These are phyloP conservation scores for Populus davidiana DNA, from an alignment of 345 rosid species.

Conservation along the genomic window DNA sequence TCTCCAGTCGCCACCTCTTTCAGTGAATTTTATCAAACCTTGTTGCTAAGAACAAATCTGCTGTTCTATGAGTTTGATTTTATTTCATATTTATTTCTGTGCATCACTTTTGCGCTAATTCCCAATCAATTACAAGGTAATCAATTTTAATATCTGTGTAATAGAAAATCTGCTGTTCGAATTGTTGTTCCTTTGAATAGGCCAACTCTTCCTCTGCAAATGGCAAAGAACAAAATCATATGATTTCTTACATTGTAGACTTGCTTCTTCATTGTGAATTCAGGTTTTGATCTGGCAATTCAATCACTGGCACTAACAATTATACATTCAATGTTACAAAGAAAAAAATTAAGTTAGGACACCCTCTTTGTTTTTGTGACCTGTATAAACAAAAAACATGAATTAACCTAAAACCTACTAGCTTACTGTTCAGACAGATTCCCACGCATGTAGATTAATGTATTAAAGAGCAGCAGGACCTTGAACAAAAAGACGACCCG, in stretches of 20 bases:
- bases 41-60: background rate
- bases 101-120: background rate
- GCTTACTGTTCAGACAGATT: constrained; percentile 11
- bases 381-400: background rate
- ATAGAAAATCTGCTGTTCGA: no score
- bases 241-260: background rate
- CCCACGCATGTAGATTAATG: constrained; percentile 2
- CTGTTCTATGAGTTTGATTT: background rate
- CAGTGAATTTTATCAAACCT: background rate
- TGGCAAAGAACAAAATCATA: background rate
- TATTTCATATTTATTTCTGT: background rate
- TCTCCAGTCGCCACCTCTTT: background rate
- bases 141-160: background rate
- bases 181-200: background rate
- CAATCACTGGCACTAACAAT: background rate
- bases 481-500: background rate
- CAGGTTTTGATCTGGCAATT: background rate
- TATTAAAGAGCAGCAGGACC: constrained; percentile 7
- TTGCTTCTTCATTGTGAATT: background rate
- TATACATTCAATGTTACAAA: background rate
- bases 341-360: background rate
- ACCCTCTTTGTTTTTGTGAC: background rate
- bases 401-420: background rate
- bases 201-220: background rate
- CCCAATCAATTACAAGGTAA: background rate